phyloP scores from a whole-genome alignment of 2,329 filamentous ascomycete species.

The Xylariaceae sp. region DNA sequence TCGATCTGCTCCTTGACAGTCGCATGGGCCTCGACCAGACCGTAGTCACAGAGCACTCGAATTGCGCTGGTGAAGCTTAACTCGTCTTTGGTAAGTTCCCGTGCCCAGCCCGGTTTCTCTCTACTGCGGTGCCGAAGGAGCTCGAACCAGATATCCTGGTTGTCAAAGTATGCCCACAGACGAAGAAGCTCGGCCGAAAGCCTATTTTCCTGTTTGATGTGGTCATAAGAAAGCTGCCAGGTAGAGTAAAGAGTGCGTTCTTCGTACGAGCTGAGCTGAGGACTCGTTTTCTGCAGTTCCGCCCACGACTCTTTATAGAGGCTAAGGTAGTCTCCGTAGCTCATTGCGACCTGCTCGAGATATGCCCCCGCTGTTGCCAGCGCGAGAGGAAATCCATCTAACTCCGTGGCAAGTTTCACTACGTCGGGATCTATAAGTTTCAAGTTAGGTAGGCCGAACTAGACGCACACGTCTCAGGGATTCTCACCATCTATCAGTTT shows the following conservation, averaged over 20 bases:
- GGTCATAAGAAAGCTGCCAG: constrained; percentile 43
- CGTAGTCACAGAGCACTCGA: constrained; percentile 7
- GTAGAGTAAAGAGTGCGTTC: constrained; percentile 40
- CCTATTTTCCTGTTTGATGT: constrained; percentile 39
- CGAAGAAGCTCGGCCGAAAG: constrained; percentile 14
- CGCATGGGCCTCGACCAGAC: constrained; percentile 8
- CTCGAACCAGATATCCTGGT: constrained; percentile 21
- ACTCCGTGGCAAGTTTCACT: constrained; percentile 35
- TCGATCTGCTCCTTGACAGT: no score
- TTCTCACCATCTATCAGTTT: constrained; percentile 25
- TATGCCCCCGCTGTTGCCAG: constrained; percentile 50
- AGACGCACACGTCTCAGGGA: no score
- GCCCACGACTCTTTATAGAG: constrained; percentile 44
- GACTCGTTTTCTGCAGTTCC: constrained; percentile 36
- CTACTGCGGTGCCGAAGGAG: constrained; percentile 2
- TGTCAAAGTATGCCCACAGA: constrained; percentile 20
- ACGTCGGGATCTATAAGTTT: constrained; percentile 38
- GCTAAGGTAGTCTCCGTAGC: constrained; percentile 43
- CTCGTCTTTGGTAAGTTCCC: constrained; percentile 8
- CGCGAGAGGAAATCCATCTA: constrained; percentile 51
- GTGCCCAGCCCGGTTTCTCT: no score
- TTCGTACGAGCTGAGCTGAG: constrained; percentile 37
- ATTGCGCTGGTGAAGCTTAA: constrained; percentile 10
- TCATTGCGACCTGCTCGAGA: constrained; percentile 42
- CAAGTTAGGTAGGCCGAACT: no score